Evolutionary conservation across 2,329 filamentous ascomycete species (phyloP).

Genomic region (Penicillium crustosum): DNA sequence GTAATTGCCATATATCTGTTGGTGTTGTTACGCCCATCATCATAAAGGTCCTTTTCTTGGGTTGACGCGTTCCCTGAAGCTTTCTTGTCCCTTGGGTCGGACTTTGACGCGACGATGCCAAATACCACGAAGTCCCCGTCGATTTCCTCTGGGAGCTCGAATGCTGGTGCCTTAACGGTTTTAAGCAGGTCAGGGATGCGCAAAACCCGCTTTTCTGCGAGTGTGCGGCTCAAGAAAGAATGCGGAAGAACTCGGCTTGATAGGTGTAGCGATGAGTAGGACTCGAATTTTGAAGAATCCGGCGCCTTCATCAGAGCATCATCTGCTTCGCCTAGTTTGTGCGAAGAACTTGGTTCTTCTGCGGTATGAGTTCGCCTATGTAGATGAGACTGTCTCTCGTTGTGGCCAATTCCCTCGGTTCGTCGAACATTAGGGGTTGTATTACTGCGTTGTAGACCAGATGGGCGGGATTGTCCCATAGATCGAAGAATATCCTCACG

Average conservation of each 20-base stretch:
- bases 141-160: conserved; percentile 71
- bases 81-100: conserved; percentile 68
- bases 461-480: conserved; percentile 29
- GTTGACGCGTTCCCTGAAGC: conserved; percentile 39
- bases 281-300: conserved; percentile 70
- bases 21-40: conserved; percentile 55
- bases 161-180: conserved; percentile 78
- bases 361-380: conserved; percentile 26
- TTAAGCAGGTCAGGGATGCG: conserved; percentile 77
- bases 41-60: conserved; percentile 48
- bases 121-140: conserved; percentile 89
- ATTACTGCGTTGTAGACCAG: conserved; percentile 36
- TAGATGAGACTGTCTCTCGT: conserved; percentile 23
- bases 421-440: conserved; percentile 34
- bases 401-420: conserved; percentile 8
- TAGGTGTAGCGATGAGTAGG: conserved; percentile 82
- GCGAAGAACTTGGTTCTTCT: conserved; percentile 20
- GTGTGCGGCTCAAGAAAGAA: conserved; percentile 71
- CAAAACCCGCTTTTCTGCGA: conserved; percentile 75
- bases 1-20: conserved; percentile 93
- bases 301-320: conserved; percentile 30
- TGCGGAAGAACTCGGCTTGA: conserved; percentile 82
- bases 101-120: conserved; percentile 84
- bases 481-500: conserved; percentile 60
- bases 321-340: conserved; percentile 23